A percentile compares a stretch with the other conserved stretches of the same genome.
Evolutionary conservation across 2,329 filamentous ascomycete genomes (phyloP).

Genomic region (Sporothrix mexicana): DNA sequence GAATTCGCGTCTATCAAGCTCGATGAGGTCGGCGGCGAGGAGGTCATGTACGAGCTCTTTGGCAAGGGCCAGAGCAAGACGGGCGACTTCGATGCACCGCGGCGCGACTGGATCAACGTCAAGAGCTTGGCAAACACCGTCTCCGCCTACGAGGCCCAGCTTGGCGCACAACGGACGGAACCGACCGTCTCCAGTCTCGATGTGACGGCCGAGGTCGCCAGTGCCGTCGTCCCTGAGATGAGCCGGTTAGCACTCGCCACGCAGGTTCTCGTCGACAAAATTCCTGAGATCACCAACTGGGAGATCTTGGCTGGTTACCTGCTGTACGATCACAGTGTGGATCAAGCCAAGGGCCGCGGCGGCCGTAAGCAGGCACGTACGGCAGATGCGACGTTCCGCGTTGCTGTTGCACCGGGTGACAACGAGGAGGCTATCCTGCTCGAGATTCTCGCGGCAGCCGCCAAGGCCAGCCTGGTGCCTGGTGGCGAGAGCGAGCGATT

Average conservation of each 20-base stretch:
- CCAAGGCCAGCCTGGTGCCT: conserved; percentile 74
- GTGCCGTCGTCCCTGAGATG: conserved; percentile 71
- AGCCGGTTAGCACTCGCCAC: conserved; percentile 80
- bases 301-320: conserved; percentile 87
- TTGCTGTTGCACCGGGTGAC: conserved; percentile 72
- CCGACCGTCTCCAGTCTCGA: conserved; percentile 43
- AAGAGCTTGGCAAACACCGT: conserved; percentile 89
- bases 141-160: conserved; percentile 76
- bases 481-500: conserved; percentile 66
- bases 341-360: conserved; percentile 47
- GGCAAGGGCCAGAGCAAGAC: conserved; percentile 65
- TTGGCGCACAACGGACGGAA: conserved; percentile 52
- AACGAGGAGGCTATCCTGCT: conserved; percentile 84
- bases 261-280: conserved; percentile 81
- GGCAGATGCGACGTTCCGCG: conserved; percentile 68
- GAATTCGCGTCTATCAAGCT: conserved; percentile 80
- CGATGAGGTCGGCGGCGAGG: conserved; percentile 83
- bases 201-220: conserved; percentile 51
- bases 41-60: conserved; percentile 75
- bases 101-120: conserved; percentile 84
- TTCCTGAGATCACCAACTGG: conserved; percentile 84
- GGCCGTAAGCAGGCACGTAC: conserved; percentile 41
- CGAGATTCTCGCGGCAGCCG: conserved; percentile 82
- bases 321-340: conserved; percentile 83
- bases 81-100: conserved; percentile 76